Evolutionary conservation across 371 early-diverging fungal genomes (phyloP), one percentile per base, ranked within the genome.

Genomic region (Mortierella sp.): DNA sequence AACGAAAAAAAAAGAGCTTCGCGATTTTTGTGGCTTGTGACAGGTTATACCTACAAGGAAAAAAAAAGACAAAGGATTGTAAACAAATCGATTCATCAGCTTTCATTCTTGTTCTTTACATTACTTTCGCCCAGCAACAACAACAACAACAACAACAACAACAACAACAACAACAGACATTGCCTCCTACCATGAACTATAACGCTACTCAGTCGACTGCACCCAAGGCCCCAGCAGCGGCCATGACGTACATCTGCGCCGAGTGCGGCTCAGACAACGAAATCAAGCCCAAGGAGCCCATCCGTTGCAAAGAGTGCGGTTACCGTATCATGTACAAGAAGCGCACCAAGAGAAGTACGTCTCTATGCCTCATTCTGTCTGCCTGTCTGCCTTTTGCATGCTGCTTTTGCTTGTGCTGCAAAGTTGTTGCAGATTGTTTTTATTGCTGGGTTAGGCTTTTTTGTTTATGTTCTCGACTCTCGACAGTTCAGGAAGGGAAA

Each of bases 281-380:
- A 64, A 92, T 98, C 77, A 97, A 96, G 85, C 97, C 97, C 48
- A 90, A 93, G 81, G 98, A 98, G 84, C 96, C 98, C 58, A 96
- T 98, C 72, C 96, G 97, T 81, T 98, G 98, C 90, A 94, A 94
- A 68, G 96, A 97, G 76, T 98, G 98, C 85, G 98, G 98, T 29
- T 95, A 97, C 89, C 90, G 98, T 83, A 96, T 98, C 78, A 93
- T 98, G 94, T 96, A 97, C 90, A 98, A 98, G 90, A 96, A 96
- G 91, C 92, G 98, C 76, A 98, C 98, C 63, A 95, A 92, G 90
- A 87, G 96, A 90, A 97, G 96, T 96, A 90, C 69, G 94, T 87
- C 4, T 14, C 47, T 64, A n/a, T 58, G 2, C 19, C 22, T 24
- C 26, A 11, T 43, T 37, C 31, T 10, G 63, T 61, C 9, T 34